Evolutionary conservation across 225 moss, liverwort and hornwort genomes (phyloP), one percentile per base, ranked within the genome.

Genomic region (Polytrichum commune): DNA sequence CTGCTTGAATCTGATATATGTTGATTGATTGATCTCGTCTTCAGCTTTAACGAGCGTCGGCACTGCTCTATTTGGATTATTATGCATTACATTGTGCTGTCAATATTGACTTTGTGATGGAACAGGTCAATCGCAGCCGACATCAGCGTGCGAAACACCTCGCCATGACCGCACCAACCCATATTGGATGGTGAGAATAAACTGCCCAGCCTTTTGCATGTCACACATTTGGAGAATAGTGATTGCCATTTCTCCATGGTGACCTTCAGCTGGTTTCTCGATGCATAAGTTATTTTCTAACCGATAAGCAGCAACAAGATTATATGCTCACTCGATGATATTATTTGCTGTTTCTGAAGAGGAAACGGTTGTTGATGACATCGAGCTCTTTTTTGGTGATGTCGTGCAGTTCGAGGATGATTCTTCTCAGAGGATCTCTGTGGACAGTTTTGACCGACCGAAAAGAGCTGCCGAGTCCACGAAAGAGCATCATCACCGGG

Each of bases 81-180:
- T 63, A 19, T 63, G 26, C 18, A 6, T 18, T 13, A 18, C 4
- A 65, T 18, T 18, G 32, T 30, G 19, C 23, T 33, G 65, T 30
- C 25, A 5, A 64, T 65, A 29, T 4, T 58, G 20, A 23, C 22
- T 53, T 35, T 35, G 2, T 35, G 13, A 25, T 68, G 55, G 46
- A 63, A 13, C 74, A 88, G 88, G 84, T 58, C 84, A 88, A 65
- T 84, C 85, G 28, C 88, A 84, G 71, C 79, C 84, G 1, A 82
- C 77, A 38, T 88, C 85, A 23, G 80, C 88, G 5, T 85, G 88
- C 73, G 88, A 88, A 79, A 88, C 82, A 55, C 88, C 88, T 30
- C 88, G 82, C 71, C 66, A 82, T 80, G 84, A 84, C 35, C 80
- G 80, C 62, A 70, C 54, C 53, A 82, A 81, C 79, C 81, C 84